Evolutionary conservation across 192 early-diverging fungal genomes (phyloP).

Genomic region (Coemansia sp.): DNA sequence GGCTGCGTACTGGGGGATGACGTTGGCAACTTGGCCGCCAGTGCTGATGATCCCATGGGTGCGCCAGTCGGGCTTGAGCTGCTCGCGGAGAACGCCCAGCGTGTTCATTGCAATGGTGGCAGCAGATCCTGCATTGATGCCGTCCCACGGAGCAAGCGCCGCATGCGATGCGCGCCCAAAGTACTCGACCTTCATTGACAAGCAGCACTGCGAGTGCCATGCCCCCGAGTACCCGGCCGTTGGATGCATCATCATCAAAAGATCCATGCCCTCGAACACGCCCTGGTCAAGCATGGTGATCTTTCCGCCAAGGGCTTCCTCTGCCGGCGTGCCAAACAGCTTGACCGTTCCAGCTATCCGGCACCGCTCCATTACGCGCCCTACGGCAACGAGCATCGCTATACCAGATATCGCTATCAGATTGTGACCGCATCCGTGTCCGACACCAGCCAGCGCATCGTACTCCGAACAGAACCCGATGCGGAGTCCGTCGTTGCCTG

Average conservation of each 20-base stretch:
- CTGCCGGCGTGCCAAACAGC: slow-evolving; percentile 77
- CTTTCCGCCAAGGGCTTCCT: slow-evolving; percentile 73
- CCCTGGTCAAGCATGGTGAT: slow-evolving; percentile 65
- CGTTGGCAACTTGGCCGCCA: slow-evolving; percentile 64
- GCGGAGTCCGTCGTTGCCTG: slow-evolving; percentile 35
- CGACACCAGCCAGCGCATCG: slow-evolving; percentile 67
- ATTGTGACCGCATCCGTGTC: slow-evolving; percentile 72
- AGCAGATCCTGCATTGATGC: slow-evolving; percentile 80
- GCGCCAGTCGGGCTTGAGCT: slow-evolving; percentile 64
- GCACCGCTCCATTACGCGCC: slow-evolving; percentile 41
- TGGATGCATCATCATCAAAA: slow-evolving; percentile 83
- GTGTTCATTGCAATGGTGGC: slow-evolving; percentile 62
- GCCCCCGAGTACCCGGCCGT: slow-evolving; percentile 53
- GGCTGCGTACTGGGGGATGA: slow-evolving; percentile 67
- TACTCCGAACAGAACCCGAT: slow-evolving; percentile 66
- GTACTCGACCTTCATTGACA: slow-evolving; percentile 59
- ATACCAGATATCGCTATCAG: slow-evolving; percentile 70
- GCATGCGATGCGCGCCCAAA: slow-evolving; percentile 74
- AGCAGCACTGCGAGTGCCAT: slow-evolving; percentile 53
- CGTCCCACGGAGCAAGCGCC: slow-evolving; percentile 63
- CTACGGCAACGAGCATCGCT: slow-evolving; percentile 58
- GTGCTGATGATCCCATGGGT: slow-evolving; percentile 76
- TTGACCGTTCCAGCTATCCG: slow-evolving; percentile 60
- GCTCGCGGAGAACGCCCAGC: slow-evolving; percentile 70
- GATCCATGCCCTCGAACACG: slow-evolving; percentile 68